phyloP scores from a whole-genome alignment of 192 early-diverging fungal genomes.

The Radiomyces spectabilis region DNA sequence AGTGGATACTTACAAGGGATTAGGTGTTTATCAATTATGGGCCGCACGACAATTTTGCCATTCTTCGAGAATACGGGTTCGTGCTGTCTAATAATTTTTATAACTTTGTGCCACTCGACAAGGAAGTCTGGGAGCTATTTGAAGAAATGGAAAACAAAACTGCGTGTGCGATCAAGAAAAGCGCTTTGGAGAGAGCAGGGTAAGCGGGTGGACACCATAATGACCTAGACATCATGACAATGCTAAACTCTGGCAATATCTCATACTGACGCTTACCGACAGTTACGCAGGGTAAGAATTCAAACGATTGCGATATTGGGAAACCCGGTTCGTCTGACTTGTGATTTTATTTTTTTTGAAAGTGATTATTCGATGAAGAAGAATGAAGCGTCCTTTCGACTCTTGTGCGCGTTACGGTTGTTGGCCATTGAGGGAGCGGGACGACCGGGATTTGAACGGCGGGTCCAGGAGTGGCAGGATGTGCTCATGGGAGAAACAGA shows the following conservation, averaged over 20 bases:
- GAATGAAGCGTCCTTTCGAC: conserved; percentile 41
- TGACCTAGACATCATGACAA: not conserved
- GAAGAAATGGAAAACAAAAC: conserved; percentile 23
- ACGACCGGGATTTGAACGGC: conserved; percentile 15
- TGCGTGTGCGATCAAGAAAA: conserved; percentile 26
- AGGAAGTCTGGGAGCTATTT: conserved; percentile 32
- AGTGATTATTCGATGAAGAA: conserved; percentile 44
- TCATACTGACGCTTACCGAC: not conserved
- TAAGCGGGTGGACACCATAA: conserved; percentile 8
- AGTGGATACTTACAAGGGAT: not conserved
- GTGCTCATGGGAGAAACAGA: conserved; percentile 38
- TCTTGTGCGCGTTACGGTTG: conserved; percentile 38
- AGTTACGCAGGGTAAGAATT: conserved; percentile 1
- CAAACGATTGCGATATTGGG: not conserved
- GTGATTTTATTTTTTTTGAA: not conserved
- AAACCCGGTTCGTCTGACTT: not conserved
- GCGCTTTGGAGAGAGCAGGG: conserved; percentile 37
- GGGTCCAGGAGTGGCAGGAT: conserved; percentile 36
- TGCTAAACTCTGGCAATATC: not conserved
- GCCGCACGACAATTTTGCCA: conserved; percentile 46
- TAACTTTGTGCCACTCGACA: conserved; percentile 41
- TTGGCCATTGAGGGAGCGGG: conserved; percentile 18
- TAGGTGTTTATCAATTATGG: conserved; percentile 54
- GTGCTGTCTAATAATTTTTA: conserved; percentile 42
- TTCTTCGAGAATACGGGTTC: conserved; percentile 53